These are phyloP conservation scores for Aspergillus cejpii DNA, from an alignment of 2,329 filamentous ascomycete species.

Conservation along the genomic window DNA sequence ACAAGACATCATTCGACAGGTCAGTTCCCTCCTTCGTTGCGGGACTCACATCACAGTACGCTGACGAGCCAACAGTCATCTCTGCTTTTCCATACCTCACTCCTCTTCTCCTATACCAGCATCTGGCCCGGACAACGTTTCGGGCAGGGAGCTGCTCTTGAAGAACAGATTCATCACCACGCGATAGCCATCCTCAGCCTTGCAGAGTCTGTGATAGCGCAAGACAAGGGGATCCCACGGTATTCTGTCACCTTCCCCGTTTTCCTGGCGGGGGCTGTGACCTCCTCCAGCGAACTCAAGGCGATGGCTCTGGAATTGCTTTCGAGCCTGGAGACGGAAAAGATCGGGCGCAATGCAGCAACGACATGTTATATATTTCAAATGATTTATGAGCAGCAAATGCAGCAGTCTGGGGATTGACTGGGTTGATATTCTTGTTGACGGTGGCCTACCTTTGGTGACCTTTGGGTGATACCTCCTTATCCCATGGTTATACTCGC, in stretches of 20 bases:
- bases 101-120: conserved; percentile 50
- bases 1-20: conserved; percentile 41
- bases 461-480: conserved; percentile 48
- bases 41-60: neutral
- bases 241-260: conserved; percentile 49
- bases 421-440: conserved; percentile 46
- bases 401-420: conserved; percentile 42
- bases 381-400: conserved; percentile 46
- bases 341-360: conserved; percentile 45
- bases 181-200: conserved; percentile 43
- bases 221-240: conserved; percentile 36
- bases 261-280: conserved; percentile 48
- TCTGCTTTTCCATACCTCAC: conserved; percentile 46
- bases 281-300: conserved; percentile 39
- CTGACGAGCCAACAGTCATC: conserved; percentile 4
- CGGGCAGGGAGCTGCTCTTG: conserved; percentile 33
- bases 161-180: conserved; percentile 42
- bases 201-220: conserved; percentile 35
- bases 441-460: conserved; percentile 44
- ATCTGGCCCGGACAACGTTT: conserved; percentile 47
- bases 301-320: conserved; percentile 46
- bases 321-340: conserved; percentile 42
- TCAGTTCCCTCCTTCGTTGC: conserved; percentile 22
- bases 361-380: conserved; percentile 43
- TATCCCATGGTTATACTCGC: no score